phyloP scores from a whole-genome alignment of 371 early-diverging fungal species.

The Capniomyces stellatus region DNA sequence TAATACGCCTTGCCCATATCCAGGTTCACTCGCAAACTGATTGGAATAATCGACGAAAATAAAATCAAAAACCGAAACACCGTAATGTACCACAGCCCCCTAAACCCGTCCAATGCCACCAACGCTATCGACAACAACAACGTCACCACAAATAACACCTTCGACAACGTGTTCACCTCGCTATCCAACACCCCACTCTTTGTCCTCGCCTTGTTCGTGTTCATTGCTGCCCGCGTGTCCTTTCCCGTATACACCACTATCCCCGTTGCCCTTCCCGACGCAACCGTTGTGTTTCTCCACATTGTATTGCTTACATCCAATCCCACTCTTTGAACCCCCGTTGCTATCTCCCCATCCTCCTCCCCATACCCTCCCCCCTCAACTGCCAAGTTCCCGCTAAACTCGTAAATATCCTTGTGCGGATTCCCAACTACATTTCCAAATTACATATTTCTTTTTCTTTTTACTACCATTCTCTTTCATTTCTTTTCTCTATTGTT shows the following conservation, averaged over 20 bases:
- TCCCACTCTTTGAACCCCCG: conserved; percentile 30
- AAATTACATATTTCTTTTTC: conserved; percentile 3
- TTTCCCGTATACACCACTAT: conserved; percentile 94
- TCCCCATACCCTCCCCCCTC: neutral
- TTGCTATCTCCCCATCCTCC: neutral
- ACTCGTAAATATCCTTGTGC: conserved; percentile 91
- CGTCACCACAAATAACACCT: conserved; percentile 77
- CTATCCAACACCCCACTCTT: conserved; percentile 91
- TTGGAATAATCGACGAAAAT: conserved; percentile 96
- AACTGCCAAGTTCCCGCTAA: conserved; percentile 69
- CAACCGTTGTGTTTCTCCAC: conserved; percentile 97
- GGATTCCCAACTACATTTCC: conserved; percentile 70
- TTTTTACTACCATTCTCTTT: no score
- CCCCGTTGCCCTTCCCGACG: conserved; percentile 82
- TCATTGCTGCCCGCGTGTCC: conserved; percentile 96
- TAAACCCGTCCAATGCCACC: conserved; percentile 80
- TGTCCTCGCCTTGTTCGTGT: conserved; percentile 86
- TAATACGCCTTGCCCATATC: conserved; percentile 96
- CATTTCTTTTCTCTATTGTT: no score
- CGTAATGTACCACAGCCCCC: conserved; percentile 77
- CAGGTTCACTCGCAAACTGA: conserved; percentile 91
- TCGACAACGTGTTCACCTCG: conserved; percentile 87
- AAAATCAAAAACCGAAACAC: conserved; percentile 90
- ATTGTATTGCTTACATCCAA: conserved; percentile 85
- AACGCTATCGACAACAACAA: conserved; percentile 62